phyloP scores from a whole-genome alignment of 1,139 yeast genomes.

The Pneumocystis murina region DNA sequence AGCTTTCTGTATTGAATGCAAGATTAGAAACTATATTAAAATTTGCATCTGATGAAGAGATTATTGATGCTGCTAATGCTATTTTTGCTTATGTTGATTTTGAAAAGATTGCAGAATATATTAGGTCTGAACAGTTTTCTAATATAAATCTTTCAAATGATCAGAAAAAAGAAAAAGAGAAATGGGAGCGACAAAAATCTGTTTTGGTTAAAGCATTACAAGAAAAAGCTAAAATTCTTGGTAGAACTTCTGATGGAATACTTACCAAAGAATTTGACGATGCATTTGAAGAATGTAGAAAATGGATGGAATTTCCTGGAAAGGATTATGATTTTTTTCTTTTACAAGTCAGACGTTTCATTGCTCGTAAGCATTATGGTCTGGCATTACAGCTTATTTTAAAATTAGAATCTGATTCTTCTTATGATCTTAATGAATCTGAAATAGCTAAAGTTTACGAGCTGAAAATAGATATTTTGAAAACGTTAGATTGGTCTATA shows the following conservation, averaged over 20 bases:
- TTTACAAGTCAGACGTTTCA: conserved; percentile 1
- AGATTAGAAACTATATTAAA: conserved; percentile 5
- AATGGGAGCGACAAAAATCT: neutral
- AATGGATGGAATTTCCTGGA: conserved; percentile 3
- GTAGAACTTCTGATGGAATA: conserved; percentile 5
- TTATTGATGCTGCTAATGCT: conserved; percentile 4
- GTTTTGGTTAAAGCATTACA: conserved; percentile 3
- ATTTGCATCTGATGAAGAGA: conserved; percentile 3
- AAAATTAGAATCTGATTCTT: conserved; percentile 2
- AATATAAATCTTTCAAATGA: neutral
- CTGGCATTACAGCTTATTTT: conserved; percentile 8
- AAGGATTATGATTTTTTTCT: conserved; percentile 4
- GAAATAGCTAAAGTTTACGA: conserved; percentile 5
- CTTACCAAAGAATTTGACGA: conserved; percentile 1
- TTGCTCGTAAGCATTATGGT: conserved; percentile 6
- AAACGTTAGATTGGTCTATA: conserved; percentile 1
- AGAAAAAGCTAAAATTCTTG: conserved; percentile 2
- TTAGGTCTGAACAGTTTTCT: conserved; percentile 3
- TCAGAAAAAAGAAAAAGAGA: conserved; percentile 1
- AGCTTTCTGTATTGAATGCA: conserved; percentile 8
- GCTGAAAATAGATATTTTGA: neutral
- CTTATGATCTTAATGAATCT: conserved; percentile 3
- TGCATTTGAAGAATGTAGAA: conserved; percentile 1
- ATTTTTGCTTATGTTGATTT: conserved; percentile 9
- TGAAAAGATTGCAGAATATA: conserved; percentile 6